Evolutionary conservation across 2,329 filamentous ascomycete genomes (phyloP), one percentile per base, ranked within the genome.

Genomic region (Colletotrichum noveboracense): DNA sequence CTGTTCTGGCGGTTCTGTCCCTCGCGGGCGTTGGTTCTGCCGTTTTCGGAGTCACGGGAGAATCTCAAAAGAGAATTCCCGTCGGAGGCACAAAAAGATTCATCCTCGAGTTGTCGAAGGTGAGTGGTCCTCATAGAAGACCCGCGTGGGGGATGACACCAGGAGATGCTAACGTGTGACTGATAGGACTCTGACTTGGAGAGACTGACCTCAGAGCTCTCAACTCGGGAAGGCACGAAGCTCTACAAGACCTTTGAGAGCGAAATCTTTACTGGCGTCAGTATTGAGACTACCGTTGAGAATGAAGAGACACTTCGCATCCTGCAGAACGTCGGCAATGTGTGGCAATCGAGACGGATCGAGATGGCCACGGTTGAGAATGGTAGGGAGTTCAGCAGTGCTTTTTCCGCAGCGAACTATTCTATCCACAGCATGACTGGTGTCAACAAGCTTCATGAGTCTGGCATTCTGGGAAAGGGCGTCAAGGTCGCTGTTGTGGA

Each of bases 401-500:
- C 68, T 10, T 34, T 43, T 0, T 70, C 48, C 1, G 71, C 67
- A 0, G 48, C 38, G 0, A 84, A 84, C 60, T 85, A 85, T 65
- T 82, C 82, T 3, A 78, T 83, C n/a, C 85, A 86, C 58, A 80
- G 81, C 18, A 83, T 83, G 80, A 87, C 85, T 6, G 84, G 85
- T 5, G 85, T 87, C 2, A 82, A 85, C 26, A 82, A 79, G 67
- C 80, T 86, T 3, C 85, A 87, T 55, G 79, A 79, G 21, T 77
- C 78, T n/a, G 85, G 85, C 3, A 82, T 86, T 18, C 78, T 81
- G 10, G 85, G 85, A 5, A 83, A 83, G 58, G 85, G 84, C 2
- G 83, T 80, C 16, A 86, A 80, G 38, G 79, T 87, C 38, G 85
- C 85, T 10, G 79, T 87, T 32, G 82, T 87, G 52, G 85, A 87